A percentile compares a stretch with the other conserved stretches of the same genome.
Conservation (phyloP, 805 yeast genomes). For the Isabelozyma pseudorhagii region DNA sequence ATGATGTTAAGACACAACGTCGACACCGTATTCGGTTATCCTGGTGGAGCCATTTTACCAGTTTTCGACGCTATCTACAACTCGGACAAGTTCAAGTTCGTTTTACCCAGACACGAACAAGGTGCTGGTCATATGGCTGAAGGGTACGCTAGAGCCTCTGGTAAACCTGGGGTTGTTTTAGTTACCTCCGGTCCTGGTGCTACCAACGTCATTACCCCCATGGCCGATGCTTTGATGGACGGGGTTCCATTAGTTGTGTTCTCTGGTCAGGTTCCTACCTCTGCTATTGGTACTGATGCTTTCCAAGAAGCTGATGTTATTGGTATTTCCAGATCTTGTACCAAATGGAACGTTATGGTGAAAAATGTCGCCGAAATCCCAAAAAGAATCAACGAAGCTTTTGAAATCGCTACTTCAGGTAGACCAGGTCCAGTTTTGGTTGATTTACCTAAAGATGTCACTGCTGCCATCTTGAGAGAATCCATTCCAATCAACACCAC, state of each 20-base stretch:
- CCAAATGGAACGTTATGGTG: slow-evolving; percentile 99
- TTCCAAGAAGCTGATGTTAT: slow-evolving; percentile 99
- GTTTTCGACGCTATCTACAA: slow-evolving; percentile 96
- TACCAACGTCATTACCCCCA: slow-evolving; percentile 95
- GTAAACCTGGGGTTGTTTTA: slow-evolving; percentile 95
- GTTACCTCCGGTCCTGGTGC: slow-evolving; percentile 99
- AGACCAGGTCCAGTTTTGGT: slow-evolving; percentile 99
- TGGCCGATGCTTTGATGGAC: slow-evolving; percentile 96
- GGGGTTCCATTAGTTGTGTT: slow-evolving; percentile 97
- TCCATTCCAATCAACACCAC: slow-evolving; percentile 82
- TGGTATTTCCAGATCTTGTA: slow-evolving; percentile 95
- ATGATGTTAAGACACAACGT: slow-evolving; percentile 97
- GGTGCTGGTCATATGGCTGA: slow-evolving; percentile 99
- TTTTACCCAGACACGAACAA: slow-evolving; percentile 95
- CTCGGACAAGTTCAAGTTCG: slow-evolving; percentile 83
- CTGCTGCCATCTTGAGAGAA: slow-evolving; percentile 82
- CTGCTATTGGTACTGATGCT: slow-evolving; percentile 96
- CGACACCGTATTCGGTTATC: slow-evolving; percentile 95
- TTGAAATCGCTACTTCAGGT: slow-evolving; percentile 92
- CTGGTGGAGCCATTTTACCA: slow-evolving; percentile 98
- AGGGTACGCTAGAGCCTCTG: slow-evolving; percentile 94
- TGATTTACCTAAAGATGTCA: slow-evolving; percentile 96
- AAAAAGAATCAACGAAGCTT: slow-evolving; percentile 93
- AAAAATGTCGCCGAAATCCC: slow-evolving; percentile 93
- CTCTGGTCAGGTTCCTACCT: slow-evolving; percentile 95